Percentiles rank a stretch among this genome's conserved stretches.
Evolutionary conservation across 1,284 basidiomycete genomes (phyloP).

Genomic region (Exobasidium rhododendri): DNA sequence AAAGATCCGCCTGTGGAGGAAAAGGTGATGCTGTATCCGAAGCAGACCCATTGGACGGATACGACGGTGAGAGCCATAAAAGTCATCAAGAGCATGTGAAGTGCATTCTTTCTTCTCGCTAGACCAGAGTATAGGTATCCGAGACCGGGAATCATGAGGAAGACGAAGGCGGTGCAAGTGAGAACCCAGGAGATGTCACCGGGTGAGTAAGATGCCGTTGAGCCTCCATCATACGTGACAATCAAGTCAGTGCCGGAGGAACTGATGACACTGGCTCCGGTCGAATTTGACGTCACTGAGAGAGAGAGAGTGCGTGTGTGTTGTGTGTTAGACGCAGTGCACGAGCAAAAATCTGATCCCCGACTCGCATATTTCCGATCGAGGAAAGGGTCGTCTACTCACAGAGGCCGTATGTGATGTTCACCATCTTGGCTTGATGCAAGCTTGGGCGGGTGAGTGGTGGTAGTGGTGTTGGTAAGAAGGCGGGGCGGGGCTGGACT

Average conservation of each 20-base stretch:
- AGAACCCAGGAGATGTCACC: conserved; percentile 60
- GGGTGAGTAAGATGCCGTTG: conserved; percentile 31
- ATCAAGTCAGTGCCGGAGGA: conserved; percentile 44
- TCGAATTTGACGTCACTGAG: not conserved
- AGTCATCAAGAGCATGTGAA: conserved; percentile 59
- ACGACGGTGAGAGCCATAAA: conserved; percentile 54
- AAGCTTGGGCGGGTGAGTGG: not conserved
- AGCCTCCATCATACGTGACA: conserved; percentile 36
- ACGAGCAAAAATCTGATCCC: not conserved
- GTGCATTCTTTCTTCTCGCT: conserved; percentile 66
- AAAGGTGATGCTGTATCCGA: conserved; percentile 56
- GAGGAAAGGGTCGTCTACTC: conserved; percentile 4
- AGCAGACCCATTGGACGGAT: conserved; percentile 63
- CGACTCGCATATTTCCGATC: not conserved
- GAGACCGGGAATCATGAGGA: conserved; percentile 64
- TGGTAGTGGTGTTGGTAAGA: not conserved
- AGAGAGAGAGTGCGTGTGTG: not conserved
- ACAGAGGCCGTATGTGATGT: conserved; percentile 19
- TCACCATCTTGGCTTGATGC: conserved; percentile 15
- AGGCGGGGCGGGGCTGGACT: no score
- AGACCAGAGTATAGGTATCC: conserved; percentile 83
- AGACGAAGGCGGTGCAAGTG: conserved; percentile 73
- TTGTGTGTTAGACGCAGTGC: no score
- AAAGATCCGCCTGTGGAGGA: conserved; percentile 65
- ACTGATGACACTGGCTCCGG: not conserved